Conservation (phyloP, 805 yeast species). For the Yarrowia divulgata region DNA sequence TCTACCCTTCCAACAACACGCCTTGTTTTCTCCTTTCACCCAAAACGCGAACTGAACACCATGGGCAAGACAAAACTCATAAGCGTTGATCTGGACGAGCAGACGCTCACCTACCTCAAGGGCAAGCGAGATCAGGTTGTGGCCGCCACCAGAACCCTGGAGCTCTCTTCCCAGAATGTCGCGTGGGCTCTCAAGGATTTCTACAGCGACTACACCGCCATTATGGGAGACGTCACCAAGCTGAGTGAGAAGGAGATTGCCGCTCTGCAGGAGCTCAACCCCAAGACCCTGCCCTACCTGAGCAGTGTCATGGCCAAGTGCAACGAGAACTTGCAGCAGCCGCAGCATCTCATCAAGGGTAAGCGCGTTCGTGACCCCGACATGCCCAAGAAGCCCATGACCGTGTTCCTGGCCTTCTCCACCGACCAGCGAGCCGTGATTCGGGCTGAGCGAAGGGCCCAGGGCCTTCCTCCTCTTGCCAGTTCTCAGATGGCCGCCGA, state of each 20-base stretch:
- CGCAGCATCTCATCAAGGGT: not conserved
- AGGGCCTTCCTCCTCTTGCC: conserved; percentile 67
- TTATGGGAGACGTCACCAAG: not conserved
- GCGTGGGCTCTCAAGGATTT: conserved; percentile 23
- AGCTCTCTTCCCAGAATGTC: conserved; percentile 8
- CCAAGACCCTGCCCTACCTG: conserved; percentile 5
- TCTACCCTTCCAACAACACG: conserved; percentile 27
- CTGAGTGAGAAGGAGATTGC: not conserved
- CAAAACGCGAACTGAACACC: conserved; percentile 32
- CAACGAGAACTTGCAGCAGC: not conserved
- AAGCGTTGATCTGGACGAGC: conserved; percentile 22
- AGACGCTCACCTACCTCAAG: conserved; percentile 20
- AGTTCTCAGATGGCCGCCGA: conserved; percentile 81
- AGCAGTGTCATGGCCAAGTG: not conserved
- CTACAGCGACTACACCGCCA: conserved; percentile 1
- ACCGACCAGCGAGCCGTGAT: conserved; percentile 74
- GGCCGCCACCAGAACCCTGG: conserved; percentile 23
- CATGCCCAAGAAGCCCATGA: conserved; percentile 94
- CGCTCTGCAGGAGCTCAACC: conserved; percentile 1
- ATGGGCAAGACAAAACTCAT: conserved; percentile 12
- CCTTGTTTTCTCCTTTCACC: conserved; percentile 8
- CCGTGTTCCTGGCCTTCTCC: conserved; percentile 82
- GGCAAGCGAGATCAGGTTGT: conserved; percentile 26
- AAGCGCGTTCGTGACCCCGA: conserved; percentile 68
- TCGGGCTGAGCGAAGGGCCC: conserved; percentile 67